These are phyloP conservation scores for Cutaneotrichosporon cavernicola DNA, from an alignment of 1,284 basidiomycete genomes.

Conservation along the genomic window DNA sequence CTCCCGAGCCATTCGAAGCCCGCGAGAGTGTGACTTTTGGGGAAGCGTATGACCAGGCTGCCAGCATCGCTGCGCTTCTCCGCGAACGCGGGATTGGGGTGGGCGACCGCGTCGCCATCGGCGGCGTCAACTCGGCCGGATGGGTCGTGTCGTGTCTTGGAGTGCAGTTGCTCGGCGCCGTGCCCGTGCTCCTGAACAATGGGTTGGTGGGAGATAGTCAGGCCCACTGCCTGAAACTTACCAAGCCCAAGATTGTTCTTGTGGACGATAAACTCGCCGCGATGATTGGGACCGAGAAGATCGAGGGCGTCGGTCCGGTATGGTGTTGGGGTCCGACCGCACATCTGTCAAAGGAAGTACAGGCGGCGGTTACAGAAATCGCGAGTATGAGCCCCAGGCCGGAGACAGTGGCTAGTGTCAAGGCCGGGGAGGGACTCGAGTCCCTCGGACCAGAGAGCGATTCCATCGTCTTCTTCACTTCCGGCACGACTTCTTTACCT, in stretches of 20 bases:
- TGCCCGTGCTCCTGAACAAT: constrained; percentile 38
- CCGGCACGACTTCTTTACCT: constrained; percentile 38
- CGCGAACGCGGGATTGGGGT: constrained; percentile 31
- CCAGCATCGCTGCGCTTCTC: constrained; percentile 38
- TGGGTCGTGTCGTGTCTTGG: constrained; percentile 45
- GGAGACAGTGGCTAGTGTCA: not conserved
- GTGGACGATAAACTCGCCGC: constrained; percentile 38
- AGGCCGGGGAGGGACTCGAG: constrained; percentile 22
- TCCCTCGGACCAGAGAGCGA: constrained; percentile 38
- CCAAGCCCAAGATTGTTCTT: constrained; percentile 33
- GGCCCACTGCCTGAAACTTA: constrained; percentile 35
- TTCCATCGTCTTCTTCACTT: constrained; percentile 45
- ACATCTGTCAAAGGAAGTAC: constrained; percentile 8
- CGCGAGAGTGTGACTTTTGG: constrained; percentile 33
- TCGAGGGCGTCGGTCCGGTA: constrained; percentile 11
- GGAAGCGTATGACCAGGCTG: constrained; percentile 28
- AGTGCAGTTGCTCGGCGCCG: constrained; percentile 43
- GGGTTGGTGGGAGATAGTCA: constrained; percentile 24
- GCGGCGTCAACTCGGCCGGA: constrained; percentile 29
- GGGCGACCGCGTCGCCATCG: constrained; percentile 40
- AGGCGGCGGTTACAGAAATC: not conserved
- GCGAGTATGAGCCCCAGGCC: not conserved
- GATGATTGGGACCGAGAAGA: constrained; percentile 24
- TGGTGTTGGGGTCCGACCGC: constrained; percentile 9
- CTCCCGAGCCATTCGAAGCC: constrained; percentile 8